Conservation (phyloP, 2,329 filamentous ascomycete species). For the Bipolaris gigantea region DNA sequence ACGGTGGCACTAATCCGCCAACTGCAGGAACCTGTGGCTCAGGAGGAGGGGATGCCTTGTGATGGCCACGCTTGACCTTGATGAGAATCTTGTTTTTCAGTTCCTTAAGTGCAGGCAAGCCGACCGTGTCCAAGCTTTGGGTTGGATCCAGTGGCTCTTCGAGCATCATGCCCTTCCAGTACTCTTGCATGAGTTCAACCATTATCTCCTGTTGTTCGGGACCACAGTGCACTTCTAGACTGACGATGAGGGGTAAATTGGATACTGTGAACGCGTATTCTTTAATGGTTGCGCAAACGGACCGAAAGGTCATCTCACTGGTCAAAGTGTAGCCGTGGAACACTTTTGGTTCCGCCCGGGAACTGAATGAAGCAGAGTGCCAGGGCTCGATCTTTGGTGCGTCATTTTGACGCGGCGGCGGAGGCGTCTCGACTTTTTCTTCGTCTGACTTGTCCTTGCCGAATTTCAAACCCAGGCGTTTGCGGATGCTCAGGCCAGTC, state of each 20-base stretch:
- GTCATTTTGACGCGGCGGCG: constrained; percentile 11
- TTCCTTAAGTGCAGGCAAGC: constrained; percentile 65
- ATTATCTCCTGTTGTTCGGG: constrained; percentile 84
- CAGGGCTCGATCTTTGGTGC: constrained; percentile 34
- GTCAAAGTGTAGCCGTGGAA: constrained; percentile 85
- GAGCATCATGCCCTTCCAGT: constrained; percentile 76
- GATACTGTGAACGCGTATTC: constrained; percentile 75
- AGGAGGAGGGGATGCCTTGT: constrained; percentile 32
- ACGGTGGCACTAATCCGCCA: constrained; percentile 28
- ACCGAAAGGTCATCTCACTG: constrained; percentile 80
- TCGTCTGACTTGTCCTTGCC: constrained; percentile 33
- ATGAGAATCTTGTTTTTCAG: constrained; percentile 73
- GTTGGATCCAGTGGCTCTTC: constrained; percentile 54
- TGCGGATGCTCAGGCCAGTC: constrained; percentile 36
- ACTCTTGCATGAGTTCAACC: constrained; percentile 90
- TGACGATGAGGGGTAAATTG: constrained; percentile 83
- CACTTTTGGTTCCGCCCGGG: constrained; percentile 70
- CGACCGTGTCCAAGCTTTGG: constrained; percentile 55
- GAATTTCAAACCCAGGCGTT: constrained; percentile 40
- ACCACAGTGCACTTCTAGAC: constrained; percentile 86
- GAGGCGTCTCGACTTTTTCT: constrained; percentile 9
- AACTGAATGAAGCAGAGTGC: constrained; percentile 34
- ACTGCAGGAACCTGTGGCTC: constrained; percentile 23
- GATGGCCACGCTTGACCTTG: constrained; percentile 53
- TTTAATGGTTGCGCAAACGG: constrained; percentile 78